Conservation (phyloP, 257 asterid species). For the Solanum dulcamara region DNA sequence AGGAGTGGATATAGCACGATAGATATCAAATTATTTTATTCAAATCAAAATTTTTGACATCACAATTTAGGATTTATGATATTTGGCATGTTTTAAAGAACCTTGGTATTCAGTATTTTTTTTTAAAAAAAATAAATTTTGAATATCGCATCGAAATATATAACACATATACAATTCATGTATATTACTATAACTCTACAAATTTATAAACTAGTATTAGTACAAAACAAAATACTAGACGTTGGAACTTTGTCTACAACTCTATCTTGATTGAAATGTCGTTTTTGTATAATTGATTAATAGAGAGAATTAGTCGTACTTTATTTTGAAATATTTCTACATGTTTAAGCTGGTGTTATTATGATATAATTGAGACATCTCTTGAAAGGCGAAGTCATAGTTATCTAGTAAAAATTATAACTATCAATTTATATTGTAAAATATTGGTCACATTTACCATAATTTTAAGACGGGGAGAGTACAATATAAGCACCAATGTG, state of each 20-base stretch:
- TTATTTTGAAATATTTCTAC: neutral
- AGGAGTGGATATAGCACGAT: no score
- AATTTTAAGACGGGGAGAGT: no score
- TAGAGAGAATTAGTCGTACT: neutral
- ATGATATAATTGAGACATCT: neutral
- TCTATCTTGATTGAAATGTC: neutral
- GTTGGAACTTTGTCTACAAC: neutral
- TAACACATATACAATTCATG: no score
- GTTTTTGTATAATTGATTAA: neutral
- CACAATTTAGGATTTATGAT: neutral
- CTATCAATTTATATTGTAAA: no score
- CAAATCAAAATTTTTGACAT: neutral
- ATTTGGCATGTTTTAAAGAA: neutral
- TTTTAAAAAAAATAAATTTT: no score
- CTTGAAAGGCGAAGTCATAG: fast-evolving
- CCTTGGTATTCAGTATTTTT: neutral
- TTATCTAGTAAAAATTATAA: neutral
- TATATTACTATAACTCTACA: neutral
- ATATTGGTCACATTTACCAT: no score
- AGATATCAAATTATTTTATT: neutral
- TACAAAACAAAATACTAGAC: neutral
- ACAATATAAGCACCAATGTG: no score
- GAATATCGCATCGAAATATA: neutral
- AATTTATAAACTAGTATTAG: neutral
- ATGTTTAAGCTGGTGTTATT: neutral